Evolutionary conservation across 306 rosid genomes (phyloP).

Genomic region (Begonia loranthoides): DNA sequence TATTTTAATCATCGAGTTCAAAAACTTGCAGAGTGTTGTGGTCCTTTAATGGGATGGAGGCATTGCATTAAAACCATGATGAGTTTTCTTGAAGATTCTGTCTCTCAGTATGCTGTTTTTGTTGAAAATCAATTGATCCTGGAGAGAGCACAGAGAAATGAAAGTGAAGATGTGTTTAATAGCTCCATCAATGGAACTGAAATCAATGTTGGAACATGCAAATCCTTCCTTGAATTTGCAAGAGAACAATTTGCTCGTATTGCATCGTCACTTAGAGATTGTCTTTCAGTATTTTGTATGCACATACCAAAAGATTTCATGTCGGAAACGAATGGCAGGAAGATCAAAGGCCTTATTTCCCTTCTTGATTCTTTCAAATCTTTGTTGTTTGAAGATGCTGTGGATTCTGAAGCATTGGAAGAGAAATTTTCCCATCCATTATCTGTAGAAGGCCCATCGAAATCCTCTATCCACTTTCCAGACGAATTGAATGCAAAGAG

Average conservation of each 20-base stretch:
- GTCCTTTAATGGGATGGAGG: conserved; percentile 38
- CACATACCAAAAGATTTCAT: conserved; percentile 40
- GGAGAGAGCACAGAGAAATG: conserved; percentile 7
- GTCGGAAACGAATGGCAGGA: conserved; percentile 17
- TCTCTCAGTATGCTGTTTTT: conserved; percentile 39
- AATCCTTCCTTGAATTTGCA: conserved; percentile 41
- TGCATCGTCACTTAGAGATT: conserved; percentile 18
- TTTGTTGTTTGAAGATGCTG: conserved; percentile 19
- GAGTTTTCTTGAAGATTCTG: conserved; percentile 45
- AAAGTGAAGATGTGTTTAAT: neutral
- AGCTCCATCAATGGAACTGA: conserved; percentile 8
- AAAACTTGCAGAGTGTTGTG: conserved; percentile 29
- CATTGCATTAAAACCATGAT: conserved; percentile 39
- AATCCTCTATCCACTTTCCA: conserved; percentile 1
- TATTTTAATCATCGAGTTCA: conserved; percentile 48
- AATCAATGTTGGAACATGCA: conserved; percentile 12
- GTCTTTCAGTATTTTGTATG: conserved; percentile 30
- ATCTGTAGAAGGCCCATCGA: conserved; percentile 5
- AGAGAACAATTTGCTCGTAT: conserved; percentile 27
- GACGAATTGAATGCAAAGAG: conserved; percentile 16
- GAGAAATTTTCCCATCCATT: conserved; percentile 21
- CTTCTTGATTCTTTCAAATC: conserved; percentile 26
- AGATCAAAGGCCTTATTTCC: conserved; percentile 15
- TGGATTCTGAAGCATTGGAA: conserved; percentile 25
- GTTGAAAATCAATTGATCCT: conserved; percentile 27